These are phyloP conservation scores for Nothophoma quercina DNA, from an alignment of 2,329 filamentous ascomycete species.

Conservation along the genomic window DNA sequence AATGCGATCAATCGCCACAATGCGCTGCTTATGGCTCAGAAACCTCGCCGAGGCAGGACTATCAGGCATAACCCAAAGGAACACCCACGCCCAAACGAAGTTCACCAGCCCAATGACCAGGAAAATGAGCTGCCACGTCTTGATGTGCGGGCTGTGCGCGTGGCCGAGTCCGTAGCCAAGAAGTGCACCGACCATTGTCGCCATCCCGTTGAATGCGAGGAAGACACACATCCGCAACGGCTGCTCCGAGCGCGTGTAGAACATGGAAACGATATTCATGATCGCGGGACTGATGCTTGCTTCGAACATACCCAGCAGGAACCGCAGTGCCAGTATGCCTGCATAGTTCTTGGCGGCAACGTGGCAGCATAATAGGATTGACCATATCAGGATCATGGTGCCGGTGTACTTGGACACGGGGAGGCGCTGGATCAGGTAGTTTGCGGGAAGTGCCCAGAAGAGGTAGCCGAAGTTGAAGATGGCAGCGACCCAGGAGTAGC, in stretches of 20 bases:
- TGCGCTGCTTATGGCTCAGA: conserved; percentile 49
- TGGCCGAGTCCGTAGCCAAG: conserved; percentile 49
- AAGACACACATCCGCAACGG: conserved; percentile 57
- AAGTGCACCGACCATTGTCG: conserved; percentile 48
- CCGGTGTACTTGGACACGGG: conserved; percentile 50
- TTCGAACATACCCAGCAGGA: conserved; percentile 49
- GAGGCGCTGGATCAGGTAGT: conserved; percentile 48
- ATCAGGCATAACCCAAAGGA: conserved; percentile 50
- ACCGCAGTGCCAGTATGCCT: conserved; percentile 44
- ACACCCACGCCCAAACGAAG: conserved; percentile 47
- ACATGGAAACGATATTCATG: conserved; percentile 51
- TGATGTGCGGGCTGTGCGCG: conserved; percentile 33
- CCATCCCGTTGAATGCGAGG: conserved; percentile 50
- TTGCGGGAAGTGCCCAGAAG: conserved; percentile 52
- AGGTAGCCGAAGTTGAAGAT: conserved; percentile 57
- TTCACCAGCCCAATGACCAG: conserved; percentile 48
- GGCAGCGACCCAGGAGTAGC: conserved; percentile 53
- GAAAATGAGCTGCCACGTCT: conserved; percentile 49
- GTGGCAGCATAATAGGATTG: conserved; percentile 55
- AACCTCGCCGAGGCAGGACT: conserved; percentile 47
- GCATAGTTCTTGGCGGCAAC: conserved; percentile 49
- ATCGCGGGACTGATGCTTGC: conserved; percentile 45
- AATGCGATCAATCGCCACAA: conserved; percentile 52
- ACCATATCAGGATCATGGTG: conserved; percentile 53
- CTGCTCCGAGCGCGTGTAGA: conserved; percentile 46